Conservation (phyloP, 2,329 filamentous ascomycete genomes). For the Alternaria brassicicola region DNA sequence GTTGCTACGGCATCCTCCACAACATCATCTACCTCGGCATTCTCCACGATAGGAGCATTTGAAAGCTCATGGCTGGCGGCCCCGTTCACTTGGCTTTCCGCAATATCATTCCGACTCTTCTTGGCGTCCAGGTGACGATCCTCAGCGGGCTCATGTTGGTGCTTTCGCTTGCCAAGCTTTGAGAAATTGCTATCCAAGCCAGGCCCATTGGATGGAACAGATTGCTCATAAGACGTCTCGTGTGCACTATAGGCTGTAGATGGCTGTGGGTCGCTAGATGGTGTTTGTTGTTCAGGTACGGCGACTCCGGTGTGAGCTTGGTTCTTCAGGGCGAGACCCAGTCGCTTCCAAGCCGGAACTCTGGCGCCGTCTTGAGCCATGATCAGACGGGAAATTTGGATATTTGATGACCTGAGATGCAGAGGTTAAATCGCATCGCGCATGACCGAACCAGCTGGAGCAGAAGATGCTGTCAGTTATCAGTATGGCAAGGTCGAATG, state of each 20-base stretch:
- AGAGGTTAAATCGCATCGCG: constrained; percentile 35
- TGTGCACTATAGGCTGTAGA: constrained; percentile 9
- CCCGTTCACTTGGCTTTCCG: constrained; percentile 8
- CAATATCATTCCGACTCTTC: constrained; percentile 30
- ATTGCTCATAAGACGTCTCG: constrained; percentile 11
- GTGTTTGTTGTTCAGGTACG: constrained; percentile 26
- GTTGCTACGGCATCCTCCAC: constrained; percentile 12
- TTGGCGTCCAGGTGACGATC: constrained; percentile 29
- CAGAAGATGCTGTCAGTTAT: constrained; percentile 30
- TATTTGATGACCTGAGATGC: constrained; percentile 24
- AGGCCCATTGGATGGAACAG: constrained; percentile 21
- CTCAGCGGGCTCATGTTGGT: constrained; percentile 37
- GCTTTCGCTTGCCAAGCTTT: constrained; percentile 48
- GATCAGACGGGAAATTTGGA: constrained; percentile 39
- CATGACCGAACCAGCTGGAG: constrained; percentile 47
- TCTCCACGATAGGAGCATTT: constrained; percentile 11
- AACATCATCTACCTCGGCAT: constrained; percentile 8
- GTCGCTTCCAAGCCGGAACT: constrained; percentile 64
- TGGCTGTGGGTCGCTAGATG: constrained; percentile 18
- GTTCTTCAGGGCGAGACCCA: constrained; percentile 66
- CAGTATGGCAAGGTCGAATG: constrained; percentile 42
- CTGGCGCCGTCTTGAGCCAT: constrained; percentile 34
- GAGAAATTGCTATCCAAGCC: constrained; percentile 33
- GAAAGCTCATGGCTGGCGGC: constrained; percentile 1
- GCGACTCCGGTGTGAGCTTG: constrained; percentile 49